Conservation (phyloP, 495 filamentous ascomycete species). For the Lentithecium fluviatile region DNA sequence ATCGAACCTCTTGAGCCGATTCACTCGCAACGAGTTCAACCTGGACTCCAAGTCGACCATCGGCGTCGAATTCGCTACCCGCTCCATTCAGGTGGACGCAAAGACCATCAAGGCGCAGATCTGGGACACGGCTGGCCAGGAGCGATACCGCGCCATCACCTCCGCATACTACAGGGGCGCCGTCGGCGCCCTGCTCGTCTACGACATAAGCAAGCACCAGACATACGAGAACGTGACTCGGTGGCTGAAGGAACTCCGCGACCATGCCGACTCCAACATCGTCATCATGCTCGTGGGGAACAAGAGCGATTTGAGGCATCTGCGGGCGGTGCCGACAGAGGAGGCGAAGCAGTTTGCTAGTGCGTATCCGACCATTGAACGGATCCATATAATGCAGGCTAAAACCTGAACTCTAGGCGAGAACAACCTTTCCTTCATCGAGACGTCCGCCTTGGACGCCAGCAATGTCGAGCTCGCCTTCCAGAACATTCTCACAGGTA, state of each 20-base stretch:
- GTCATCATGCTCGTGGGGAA: slow-evolving; percentile 99
- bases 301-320: slow-evolving; percentile 99
- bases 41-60: slow-evolving; percentile 99
- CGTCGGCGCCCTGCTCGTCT: slow-evolving; percentile 95
- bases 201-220: slow-evolving; percentile 99
- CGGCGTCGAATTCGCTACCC: slow-evolving; percentile 98
- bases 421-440: slow-evolving; percentile 95
- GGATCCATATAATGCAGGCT: slow-evolving; percentile 1
- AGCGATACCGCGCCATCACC: slow-evolving; percentile 98
- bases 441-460: slow-evolving; percentile 97
- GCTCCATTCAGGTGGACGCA: slow-evolving; percentile 96
- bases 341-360: slow-evolving; percentile 98
- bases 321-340: slow-evolving; percentile 95
- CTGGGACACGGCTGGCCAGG: slow-evolving; percentile 99
- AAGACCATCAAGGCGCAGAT: slow-evolving; percentile 99
- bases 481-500: slow-evolving; percentile 98
- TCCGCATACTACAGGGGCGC: slow-evolving; percentile 98
- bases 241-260: slow-evolving; percentile 98
- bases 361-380: slow-evolving; percentile 48
- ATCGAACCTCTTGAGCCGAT: slow-evolving; percentile 98
- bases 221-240: slow-evolving; percentile 98
- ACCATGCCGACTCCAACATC: slow-evolving; percentile 98
- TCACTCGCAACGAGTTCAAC: slow-evolving; percentile 99
- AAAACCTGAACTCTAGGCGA: slow-evolving; percentile 60
- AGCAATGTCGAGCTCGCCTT: slow-evolving; percentile 99